Base-by-base conservation (phyloP, 257 asterid species). In the Ligustrum vulgare region DNA sequence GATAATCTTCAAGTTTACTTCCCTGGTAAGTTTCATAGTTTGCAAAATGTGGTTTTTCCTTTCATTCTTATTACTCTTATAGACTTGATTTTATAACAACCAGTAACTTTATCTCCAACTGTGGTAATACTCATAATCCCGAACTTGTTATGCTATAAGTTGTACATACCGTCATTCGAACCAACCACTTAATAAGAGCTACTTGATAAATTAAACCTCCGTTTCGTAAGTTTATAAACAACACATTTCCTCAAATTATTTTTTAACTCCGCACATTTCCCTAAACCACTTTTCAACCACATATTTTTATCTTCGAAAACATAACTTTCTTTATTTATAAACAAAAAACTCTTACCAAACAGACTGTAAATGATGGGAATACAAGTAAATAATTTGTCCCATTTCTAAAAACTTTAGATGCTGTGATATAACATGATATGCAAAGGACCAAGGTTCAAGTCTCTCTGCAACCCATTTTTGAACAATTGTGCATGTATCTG, bases 1-100 rank as follows among this genome's bases (percentile, higher is more conserved):
- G 75, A 70, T 36, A 76, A 67, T 69, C 74, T 85, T 63, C 84
- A 80, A 37, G 84, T 91, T 36, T 91, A 84, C 75, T 83, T 88
- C 71, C 90, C 93, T 0, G 88, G 94, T 90, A 78, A 23, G 77
- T 43, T 22, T 67, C 16, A 5, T 45, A 82, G 22, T 66, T 70
- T 7, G 3, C 23, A 6, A 68, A 37, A 31, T 23, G 34, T 6
- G 32, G 36, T 31, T 28, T 49, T 74, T 60, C 35, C 32, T 16
- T 8, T 8, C 16, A 49, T 49, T n/a, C 65, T 51, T 34, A 4
- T 6, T 0, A 49, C 49, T 43, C 18, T 41, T 43, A 43, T 43
- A 43, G 49, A 3, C 49, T 43, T 43, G 18, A 43, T 43, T 41
- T 10, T 43, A 2, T 43, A 43, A 43, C 18, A 12, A 2, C 49